Evolutionary conservation across 2,329 filamentous ascomycete genomes (phyloP).

Genomic region (Dendrostoma leiphaemia): DNA sequence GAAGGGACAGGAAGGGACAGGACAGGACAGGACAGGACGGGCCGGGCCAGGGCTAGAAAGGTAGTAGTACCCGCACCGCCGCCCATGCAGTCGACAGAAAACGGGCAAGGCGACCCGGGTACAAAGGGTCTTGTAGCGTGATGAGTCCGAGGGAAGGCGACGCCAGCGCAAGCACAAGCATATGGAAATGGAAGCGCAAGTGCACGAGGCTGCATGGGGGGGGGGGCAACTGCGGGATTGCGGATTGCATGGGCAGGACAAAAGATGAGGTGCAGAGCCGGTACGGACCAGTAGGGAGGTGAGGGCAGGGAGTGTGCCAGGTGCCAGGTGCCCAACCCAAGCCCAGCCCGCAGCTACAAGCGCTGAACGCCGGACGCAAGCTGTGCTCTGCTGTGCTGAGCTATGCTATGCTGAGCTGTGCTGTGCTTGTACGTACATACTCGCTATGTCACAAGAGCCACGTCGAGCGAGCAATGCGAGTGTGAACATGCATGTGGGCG

Average conservation of each 20-base stretch:
- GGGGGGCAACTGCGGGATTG: background rate
- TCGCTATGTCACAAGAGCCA: constrained; percentile 1
- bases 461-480: background rate
- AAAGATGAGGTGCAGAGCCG: constrained; percentile 2
- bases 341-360: constrained; percentile 4
- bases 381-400: background rate
- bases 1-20: too few species aligned
- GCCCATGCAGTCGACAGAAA: background rate
- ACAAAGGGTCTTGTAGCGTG: background rate
- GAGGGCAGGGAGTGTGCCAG: constrained; percentile 2
- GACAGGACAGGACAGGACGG: too few species aligned
- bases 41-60: background rate
- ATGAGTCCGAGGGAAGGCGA: background rate
- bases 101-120: background rate
- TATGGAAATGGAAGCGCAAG: background rate
- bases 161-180: background rate
- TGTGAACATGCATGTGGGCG: background rate
- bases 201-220: constrained; percentile 1
- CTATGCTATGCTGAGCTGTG: too few species aligned
- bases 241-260: constrained; percentile 5
- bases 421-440: too few species aligned
- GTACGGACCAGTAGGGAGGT: background rate
- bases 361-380: constrained; percentile 6
- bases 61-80: background rate
- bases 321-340: background rate